Conservation (phyloP, 2,329 filamentous ascomycete genomes). For the Alternaria burnsii region DNA sequence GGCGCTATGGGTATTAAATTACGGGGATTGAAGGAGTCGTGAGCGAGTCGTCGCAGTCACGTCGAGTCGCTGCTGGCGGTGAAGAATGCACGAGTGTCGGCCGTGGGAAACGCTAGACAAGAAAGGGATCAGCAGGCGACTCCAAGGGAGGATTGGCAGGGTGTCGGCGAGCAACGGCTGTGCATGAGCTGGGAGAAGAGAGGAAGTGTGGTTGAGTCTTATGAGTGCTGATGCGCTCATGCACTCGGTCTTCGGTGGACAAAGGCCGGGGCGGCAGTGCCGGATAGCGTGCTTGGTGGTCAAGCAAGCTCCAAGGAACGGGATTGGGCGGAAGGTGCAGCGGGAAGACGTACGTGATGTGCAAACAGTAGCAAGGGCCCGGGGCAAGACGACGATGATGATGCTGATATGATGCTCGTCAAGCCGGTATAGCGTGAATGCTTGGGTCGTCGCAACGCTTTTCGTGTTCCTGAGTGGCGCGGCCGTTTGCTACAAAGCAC, state of each 20-base stretch:
- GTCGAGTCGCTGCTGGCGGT: conserved; percentile 19
- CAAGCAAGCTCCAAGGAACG: no score
- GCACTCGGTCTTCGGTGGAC: conserved; percentile 15
- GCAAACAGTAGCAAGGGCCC: background rate
- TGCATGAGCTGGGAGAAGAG: conserved; percentile 1
- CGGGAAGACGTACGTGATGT: conserved; percentile 27
- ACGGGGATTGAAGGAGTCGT: background rate
- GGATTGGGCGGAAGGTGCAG: conserved; percentile 18
- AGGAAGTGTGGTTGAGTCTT: conserved; percentile 5
- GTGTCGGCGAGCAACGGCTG: conserved; percentile 4
- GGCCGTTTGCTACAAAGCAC: background rate
- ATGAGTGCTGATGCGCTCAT: conserved; percentile 16
- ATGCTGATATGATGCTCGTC: background rate
- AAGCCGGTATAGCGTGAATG: background rate
- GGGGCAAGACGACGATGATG: background rate
- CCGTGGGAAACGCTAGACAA: conserved; percentile 21
- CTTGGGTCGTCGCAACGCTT: conserved; percentile 12
- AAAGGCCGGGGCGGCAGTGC: conserved; percentile 28
- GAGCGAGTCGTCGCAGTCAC: background rate
- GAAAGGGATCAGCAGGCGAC: conserved; percentile 27
- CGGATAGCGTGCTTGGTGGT: conserved; percentile 26
- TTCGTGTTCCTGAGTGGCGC: conserved; percentile 17
- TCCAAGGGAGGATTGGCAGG: conserved; percentile 8
- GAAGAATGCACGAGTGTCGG: conserved; percentile 17
- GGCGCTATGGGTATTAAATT: background rate